phyloP scores from a whole-genome alignment of 306 rosid species.

The Clitoria ternatea region DNA sequence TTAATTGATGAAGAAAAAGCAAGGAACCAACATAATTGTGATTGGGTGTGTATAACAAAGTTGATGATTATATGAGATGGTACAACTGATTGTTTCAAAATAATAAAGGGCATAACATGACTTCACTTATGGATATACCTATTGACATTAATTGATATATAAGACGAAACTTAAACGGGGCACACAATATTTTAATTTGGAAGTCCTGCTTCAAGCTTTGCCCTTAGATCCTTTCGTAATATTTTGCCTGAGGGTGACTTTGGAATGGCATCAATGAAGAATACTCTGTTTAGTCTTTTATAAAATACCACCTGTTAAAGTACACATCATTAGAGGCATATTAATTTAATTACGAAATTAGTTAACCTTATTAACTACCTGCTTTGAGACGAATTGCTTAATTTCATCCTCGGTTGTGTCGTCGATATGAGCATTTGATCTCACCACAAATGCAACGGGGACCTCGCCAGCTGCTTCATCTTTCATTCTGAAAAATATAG shows the following conservation, averaged over 20 bases:
- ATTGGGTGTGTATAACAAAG: too few relatives aligned
- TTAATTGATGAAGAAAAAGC: too few relatives aligned
- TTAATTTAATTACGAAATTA: too few relatives aligned
- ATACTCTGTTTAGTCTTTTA: constrained; percentile 69
- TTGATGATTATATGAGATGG: too few relatives aligned
- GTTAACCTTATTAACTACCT: constrained; percentile 49
- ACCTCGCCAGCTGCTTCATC: constrained; percentile 82
- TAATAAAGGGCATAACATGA: too few relatives aligned
- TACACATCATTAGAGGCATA: too few relatives aligned
- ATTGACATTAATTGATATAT: too few relatives aligned
- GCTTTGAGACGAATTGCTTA: constrained; percentile 60
- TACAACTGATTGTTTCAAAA: too few relatives aligned
- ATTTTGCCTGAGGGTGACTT: constrained; percentile 90
- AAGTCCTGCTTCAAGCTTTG: constrained; percentile 47
- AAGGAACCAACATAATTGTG: too few relatives aligned
- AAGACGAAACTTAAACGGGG: too few relatives aligned
- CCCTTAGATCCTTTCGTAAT: constrained; percentile 73
- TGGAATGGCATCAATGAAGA: constrained; percentile 78
- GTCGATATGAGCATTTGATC: constrained; percentile 34
- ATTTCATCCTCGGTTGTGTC: constrained; percentile 55
- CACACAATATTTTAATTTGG: constrained; percentile 31
- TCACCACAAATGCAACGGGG: constrained; percentile 82
- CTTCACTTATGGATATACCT: too few relatives aligned
- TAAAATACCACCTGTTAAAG: constrained; percentile 93
- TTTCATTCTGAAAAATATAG: constrained; percentile 50